phyloP scores from a whole-genome alignment of 305 asterid species.

The Fraxinus paxiana region DNA sequence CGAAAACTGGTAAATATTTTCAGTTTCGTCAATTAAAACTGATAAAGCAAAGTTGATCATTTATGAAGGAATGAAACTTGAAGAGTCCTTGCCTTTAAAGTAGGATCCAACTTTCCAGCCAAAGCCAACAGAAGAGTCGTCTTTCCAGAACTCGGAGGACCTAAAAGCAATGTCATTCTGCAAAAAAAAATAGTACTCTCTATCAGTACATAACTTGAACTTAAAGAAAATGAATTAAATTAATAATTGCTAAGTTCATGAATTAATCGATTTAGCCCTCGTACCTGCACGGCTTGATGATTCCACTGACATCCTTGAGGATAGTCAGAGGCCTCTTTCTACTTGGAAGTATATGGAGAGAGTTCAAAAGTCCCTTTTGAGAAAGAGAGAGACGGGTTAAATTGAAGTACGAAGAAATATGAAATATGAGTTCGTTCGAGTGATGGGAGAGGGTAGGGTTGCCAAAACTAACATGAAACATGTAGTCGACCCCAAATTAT shows the following conservation, averaged over 20 bases:
- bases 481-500: background rate
- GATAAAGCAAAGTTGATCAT: background rate
- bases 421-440: background rate
- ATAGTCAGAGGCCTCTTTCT: slow-evolving; percentile 52
- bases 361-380: slow-evolving; percentile 39
- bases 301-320: slow-evolving; percentile 62
- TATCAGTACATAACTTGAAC: background rate
- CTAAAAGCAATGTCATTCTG: slow-evolving; percentile 63
- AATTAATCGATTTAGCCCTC: background rate
- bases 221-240: background rate
- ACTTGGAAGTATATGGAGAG: slow-evolving; percentile 36
- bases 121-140: slow-evolving; percentile 62
- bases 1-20: slow-evolving; percentile 31
- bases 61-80: background rate
- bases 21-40: background rate
- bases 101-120: slow-evolving; percentile 70
- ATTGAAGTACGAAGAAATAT: background rate
- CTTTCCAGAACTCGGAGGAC: slow-evolving; percentile 73
- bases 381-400: background rate
- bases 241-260: background rate
- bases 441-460: background rate
- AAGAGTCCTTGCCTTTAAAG: slow-evolving; percentile 42
- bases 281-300: slow-evolving; percentile 58
- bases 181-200: background rate
- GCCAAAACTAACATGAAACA: background rate